Evolutionary conservation across 805 yeast species (phyloP).

Genomic region (Teunomyces gatunensis): DNA sequence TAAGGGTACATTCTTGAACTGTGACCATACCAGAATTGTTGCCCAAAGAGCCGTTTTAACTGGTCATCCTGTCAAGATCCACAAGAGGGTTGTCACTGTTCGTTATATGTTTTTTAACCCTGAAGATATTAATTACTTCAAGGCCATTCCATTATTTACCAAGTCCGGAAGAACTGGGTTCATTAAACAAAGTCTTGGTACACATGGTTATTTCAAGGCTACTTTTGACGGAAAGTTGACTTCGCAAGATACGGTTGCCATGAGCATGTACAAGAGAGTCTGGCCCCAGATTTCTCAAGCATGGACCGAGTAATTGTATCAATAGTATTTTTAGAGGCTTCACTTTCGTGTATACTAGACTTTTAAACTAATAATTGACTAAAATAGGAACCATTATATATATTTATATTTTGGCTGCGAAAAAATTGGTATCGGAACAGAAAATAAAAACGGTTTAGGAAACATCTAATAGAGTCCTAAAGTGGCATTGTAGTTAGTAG

Average conservation of each 20-base stretch:
- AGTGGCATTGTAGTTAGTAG: constrained; percentile 19
- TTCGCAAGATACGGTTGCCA: constrained; percentile 89
- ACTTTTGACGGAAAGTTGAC: constrained; percentile 86
- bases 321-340: constrained; percentile 1
- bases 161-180: constrained; percentile 91
- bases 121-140: constrained; percentile 85
- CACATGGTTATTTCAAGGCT: constrained; percentile 97
- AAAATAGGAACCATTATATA: neutral
- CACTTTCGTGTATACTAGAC: constrained; percentile 8
- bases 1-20: constrained; percentile 83
- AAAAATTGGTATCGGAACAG: no score
- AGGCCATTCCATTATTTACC: constrained; percentile 88
- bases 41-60: constrained; percentile 89
- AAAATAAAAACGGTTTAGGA: no score
- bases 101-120: constrained; percentile 96
- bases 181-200: constrained; percentile 93
- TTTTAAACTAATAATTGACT: neutral
- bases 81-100: constrained; percentile 85
- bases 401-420: neutral
- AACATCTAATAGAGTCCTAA: constrained; percentile 23
- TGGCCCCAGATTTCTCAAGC: constrained; percentile 67
- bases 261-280: constrained; percentile 89
- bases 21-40: constrained; percentile 78
- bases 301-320: constrained; percentile 25
- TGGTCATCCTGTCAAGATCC: constrained; percentile 94